Evolutionary conservation across 768 basidiomycete genomes (phyloP), one percentile per base, ranked within the genome.

Genomic region (Boletus tomentosulus): DNA sequence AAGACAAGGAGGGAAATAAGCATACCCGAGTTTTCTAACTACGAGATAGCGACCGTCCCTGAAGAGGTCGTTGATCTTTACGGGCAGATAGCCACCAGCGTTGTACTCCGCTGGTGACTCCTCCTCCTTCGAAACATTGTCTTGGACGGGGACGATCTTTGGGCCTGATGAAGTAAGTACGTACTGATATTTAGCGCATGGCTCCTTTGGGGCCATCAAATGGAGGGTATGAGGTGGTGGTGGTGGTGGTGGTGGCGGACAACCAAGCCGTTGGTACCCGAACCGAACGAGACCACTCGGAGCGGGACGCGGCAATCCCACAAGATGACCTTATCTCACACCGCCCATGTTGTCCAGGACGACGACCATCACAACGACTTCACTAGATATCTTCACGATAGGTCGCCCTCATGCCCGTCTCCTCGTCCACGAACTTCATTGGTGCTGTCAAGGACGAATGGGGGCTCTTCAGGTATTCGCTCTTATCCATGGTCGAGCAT

Each of bases 31-130:
- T 71, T 99, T 99, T 58, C 96, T 77, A 33, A 95, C 78, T 51
- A 97, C 84, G 22, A 80, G 73, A 73, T 99, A 99, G 46, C 93
- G 81, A 51, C 84, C 87, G 56, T 85, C 76, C 68, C 87, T 89
- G 77, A 97, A 96, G 22, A 79, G 71, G 71, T 98, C 94, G 57
- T 80, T 80, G 57, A 97, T 82, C 71, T 85, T 85, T 41, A 93
- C 81, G 24, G 85, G 81, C 44, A 90, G 79, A 78, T 92, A 92
- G 42, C 89, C 89, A 34, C 89, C 89, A 43, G 80, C 70, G 60
- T 89, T 89, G 74, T 91, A 91, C 57, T 90, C 89, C 56, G 83
- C 87, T n/a, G 88, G 82, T 58, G 83, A 83, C 71, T 91, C 89
- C 67, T 91, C 89, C 71, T 87, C 86, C 72, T 87, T 88, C 66